Percentiles rank a stretch among this genome's conserved stretches.
Conservation (phyloP, 1,284 basidiomycete genomes). For the Porodaedalea pini region DNA sequence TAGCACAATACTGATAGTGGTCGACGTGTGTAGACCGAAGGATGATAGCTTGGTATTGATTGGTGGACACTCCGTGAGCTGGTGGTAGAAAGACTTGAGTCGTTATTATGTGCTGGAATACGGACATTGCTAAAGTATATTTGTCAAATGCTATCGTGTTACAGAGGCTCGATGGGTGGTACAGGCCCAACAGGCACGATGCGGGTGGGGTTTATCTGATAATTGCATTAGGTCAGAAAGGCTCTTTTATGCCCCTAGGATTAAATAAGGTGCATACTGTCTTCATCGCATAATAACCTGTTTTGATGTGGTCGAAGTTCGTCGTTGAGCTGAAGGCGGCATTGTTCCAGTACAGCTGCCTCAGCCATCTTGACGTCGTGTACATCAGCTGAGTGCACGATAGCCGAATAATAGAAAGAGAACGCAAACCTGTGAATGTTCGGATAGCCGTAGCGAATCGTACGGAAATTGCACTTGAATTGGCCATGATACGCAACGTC, state of each 20-base stretch:
- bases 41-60: no score
- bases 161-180: slow-evolving; percentile 39
- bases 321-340: slow-evolving; percentile 87
- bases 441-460: slow-evolving; percentile 78
- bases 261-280: slow-evolving; percentile 21
- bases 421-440: slow-evolving; percentile 53
- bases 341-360: slow-evolving; percentile 88
- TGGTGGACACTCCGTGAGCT: no score
- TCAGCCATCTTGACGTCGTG: slow-evolving; percentile 60
- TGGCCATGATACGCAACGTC: slow-evolving; percentile 89
- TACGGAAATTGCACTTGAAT: slow-evolving; percentile 92
- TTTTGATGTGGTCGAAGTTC: slow-evolving; percentile 86
- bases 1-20: no score
- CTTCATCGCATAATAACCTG: slow-evolving; percentile 72
- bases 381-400: not conserved
- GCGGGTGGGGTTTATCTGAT: slow-evolving; percentile 64
- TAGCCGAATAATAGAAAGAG: slow-evolving; percentile 35
- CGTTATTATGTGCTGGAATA: no score
- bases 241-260: no score
- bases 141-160: no score
- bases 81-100: no score
- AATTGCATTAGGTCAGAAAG: not conserved
- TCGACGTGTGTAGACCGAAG: no score
- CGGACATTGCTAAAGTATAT: no score
- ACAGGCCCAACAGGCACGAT: slow-evolving; percentile 46